Evolutionary conservation across 495 filamentous ascomycete species (phyloP), one percentile per base, ranked within the genome.

Genomic region (Durotheca rogersii): DNA sequence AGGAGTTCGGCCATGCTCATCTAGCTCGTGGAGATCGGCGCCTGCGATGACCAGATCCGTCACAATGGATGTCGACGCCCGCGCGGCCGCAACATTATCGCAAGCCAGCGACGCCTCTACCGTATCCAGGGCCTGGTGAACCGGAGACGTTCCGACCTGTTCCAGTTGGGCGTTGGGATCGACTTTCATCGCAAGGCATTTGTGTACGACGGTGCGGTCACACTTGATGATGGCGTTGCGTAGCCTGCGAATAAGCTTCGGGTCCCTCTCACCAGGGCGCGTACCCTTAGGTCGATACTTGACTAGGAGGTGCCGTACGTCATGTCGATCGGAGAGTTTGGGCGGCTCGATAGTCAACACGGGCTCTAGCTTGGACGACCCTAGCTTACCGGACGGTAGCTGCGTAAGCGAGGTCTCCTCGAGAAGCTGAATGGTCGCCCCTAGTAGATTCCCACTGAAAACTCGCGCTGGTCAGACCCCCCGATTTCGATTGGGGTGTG

Each of bases 31-130:
- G 32, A 67, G 51, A 12, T 62, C 55, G 0, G 58, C 67, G 7
- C 68, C 67, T 14, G 61, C 64, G 33, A 63, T 51, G 6, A 70
- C 48, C 14, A 71, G 21, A 6, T 65, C 62, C 12, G 53, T 58
- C 12, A 71, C 42, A 12, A 71, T 71, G 25, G 43, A 58, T 23
- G 44, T 33, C 16, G 48, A 58, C 4, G 34, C 40, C 25, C 33
- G 21, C 7, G 29, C 30, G 6, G 43, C 47, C 10, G 34, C 35
- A 10, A 37, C 53, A 15, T 58, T 58, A 18, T 38, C 32, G 14
- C 43, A 53, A 43, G 43, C 39, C 15, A 53, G 55, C 4, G 55
- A 53, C 4, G 20, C 43, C 38, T 53, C 55, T 10, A 49, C 39
- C 16, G 35, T 33, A 6, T 21, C 18, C 6, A 58, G 29, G n/a